Percentiles rank a stretch among this genome's conserved stretches.
phyloP scores from a whole-genome alignment of 352 stramenopile genomes.

The Globisporangium spiculum region DNA sequence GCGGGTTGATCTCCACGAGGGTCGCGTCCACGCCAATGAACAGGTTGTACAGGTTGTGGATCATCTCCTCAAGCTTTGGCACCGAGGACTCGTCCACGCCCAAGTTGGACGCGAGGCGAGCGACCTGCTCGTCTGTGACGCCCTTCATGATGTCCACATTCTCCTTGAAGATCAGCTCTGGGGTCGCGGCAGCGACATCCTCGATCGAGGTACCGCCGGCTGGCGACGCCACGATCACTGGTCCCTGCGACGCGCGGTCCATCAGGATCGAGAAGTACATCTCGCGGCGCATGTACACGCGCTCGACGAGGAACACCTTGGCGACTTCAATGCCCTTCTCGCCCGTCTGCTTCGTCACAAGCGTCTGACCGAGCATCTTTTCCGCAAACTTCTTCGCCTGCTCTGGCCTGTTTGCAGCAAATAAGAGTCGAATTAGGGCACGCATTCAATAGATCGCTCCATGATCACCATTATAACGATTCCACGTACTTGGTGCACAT shows the following conservation, averaged over 20 bases:
- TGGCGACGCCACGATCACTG: constrained; percentile 94
- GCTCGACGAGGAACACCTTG: constrained; percentile 92
- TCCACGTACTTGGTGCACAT: constrained; percentile 86
- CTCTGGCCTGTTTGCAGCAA: constrained; percentile 30
- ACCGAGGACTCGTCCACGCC: constrained; percentile 49
- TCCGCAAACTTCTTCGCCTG: constrained; percentile 79
- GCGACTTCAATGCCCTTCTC: constrained; percentile 84
- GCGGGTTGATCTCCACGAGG: constrained; percentile 98
- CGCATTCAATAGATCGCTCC: background rate
- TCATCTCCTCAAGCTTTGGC: constrained; percentile 70
- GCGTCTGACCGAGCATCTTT: constrained; percentile 92
- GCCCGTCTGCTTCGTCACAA: constrained; percentile 96
- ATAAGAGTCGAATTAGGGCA: background rate
- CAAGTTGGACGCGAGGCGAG: constrained; percentile 69
- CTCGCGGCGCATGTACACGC: constrained; percentile 93
- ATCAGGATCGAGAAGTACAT: constrained; percentile 99
- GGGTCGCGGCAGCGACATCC: constrained; percentile 93
- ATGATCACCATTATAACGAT: background rate
- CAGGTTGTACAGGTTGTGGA: constrained; percentile 93
- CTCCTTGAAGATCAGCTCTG: constrained; percentile 93
- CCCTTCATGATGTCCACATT: constrained; percentile 94
- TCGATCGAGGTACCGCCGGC: constrained; percentile 96
- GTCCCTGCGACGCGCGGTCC: constrained; percentile 94
- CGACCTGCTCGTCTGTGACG: constrained; percentile 80
- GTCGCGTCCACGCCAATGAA: constrained; percentile 97